Conservation (phyloP, 257 asterid genomes). For the Nyctanthes arbortristis region DNA sequence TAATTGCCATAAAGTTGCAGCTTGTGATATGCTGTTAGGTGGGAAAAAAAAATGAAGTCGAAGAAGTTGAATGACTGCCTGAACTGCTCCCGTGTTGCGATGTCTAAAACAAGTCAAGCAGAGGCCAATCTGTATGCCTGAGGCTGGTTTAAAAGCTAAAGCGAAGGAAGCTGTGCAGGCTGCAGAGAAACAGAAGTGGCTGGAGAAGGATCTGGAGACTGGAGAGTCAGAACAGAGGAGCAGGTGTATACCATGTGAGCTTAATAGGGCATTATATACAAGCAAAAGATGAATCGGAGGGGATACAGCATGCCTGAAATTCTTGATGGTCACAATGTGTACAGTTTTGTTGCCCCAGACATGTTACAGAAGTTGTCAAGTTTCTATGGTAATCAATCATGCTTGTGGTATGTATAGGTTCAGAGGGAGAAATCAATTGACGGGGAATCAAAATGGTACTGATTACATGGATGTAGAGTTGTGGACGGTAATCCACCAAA, state of each 20-base stretch:
- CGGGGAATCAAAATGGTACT: constrained; percentile 28
- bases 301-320: constrained; percentile 83
- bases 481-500: constrained; percentile 59
- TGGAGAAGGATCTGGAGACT: constrained; percentile 85
- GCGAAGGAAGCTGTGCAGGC: constrained; percentile 59
- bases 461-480: constrained; percentile 85
- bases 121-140: constrained; percentile 79
- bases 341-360: constrained; percentile 88
- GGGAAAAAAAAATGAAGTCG: constrained; percentile 88
- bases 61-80: constrained; percentile 79
- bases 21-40: constrained; percentile 90
- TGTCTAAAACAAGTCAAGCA: constrained; percentile 88
- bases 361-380: constrained; percentile 59
- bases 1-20: constrained; percentile 81
- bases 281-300: constrained; percentile 87
- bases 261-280: constrained; percentile 73
- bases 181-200: constrained; percentile 63
- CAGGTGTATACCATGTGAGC: constrained; percentile 96
- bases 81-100: constrained; percentile 91
- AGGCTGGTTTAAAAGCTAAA: constrained; percentile 76
- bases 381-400: constrained; percentile 58
- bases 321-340: constrained; percentile 91
- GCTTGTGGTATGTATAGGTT: constrained; percentile 80
- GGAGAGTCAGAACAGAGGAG: constrained; percentile 98
- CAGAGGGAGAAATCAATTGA: constrained; percentile 81